These are phyloP conservation scores for Pestalotiopsis sp. DNA, from an alignment of 2,329 filamentous ascomycete genomes.

Conservation along the genomic window DNA sequence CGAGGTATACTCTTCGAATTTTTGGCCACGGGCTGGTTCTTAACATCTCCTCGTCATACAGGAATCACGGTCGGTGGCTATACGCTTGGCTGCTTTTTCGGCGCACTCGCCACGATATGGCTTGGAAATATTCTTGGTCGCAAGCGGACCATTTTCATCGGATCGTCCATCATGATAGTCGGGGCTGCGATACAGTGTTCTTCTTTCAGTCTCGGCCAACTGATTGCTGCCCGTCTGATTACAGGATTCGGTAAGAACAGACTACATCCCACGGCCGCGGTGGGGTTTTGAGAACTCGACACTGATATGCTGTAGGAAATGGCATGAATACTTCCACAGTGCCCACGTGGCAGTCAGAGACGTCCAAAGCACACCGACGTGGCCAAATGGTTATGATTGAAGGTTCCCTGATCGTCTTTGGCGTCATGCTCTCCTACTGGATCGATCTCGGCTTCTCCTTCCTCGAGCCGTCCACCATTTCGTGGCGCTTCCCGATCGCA, in stretches of 20 bases:
- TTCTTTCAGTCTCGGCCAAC: slow-evolving; percentile 17
- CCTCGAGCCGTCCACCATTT: slow-evolving; percentile 8
- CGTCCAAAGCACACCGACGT: slow-evolving; percentile 17
- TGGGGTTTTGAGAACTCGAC: not conserved
- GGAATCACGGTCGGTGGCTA: slow-evolving; percentile 20
- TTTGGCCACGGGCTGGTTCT: not conserved
- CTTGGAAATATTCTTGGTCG: slow-evolving; percentile 18
- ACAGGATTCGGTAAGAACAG: slow-evolving; percentile 15
- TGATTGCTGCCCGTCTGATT: slow-evolving; percentile 18
- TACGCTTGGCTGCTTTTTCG: slow-evolving; percentile 21
- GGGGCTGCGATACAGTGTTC: slow-evolving; percentile 18
- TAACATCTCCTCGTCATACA: not conserved
- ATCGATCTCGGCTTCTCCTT: slow-evolving; percentile 12
- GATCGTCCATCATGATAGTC: slow-evolving; percentile 18
- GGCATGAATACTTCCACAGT: slow-evolving; percentile 20
- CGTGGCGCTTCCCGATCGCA: slow-evolving; percentile 10
- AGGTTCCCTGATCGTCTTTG: slow-evolving; percentile 14
- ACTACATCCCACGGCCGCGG: not conserved
- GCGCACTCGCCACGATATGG: slow-evolving; percentile 19
- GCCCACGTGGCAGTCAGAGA: slow-evolving; percentile 21
- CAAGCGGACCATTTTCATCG: slow-evolving; percentile 16
- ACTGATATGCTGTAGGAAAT: not conserved
- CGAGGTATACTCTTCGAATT: not conserved
- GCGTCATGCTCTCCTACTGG: slow-evolving; percentile 12
- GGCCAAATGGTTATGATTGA: slow-evolving; percentile 21